Evolutionary conservation across 495 filamentous ascomycete genomes (phyloP).

Genomic region (Tuber microsphaerosporum): DNA sequence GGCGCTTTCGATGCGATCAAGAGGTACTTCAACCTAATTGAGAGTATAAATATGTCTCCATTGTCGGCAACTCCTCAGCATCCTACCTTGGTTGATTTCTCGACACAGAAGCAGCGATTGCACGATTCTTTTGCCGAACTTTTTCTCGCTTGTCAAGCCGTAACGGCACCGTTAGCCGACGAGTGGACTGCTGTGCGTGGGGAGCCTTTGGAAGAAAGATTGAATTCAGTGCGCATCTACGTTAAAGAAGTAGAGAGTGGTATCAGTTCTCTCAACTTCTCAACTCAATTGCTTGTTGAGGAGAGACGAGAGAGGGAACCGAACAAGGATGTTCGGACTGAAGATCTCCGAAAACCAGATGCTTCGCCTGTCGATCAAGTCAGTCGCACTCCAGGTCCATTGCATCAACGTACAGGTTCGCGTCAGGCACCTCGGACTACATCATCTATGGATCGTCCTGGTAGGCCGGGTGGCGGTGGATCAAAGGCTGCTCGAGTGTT

Average conservation of each 20-base stretch:
- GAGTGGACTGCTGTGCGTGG: conserved; percentile 92
- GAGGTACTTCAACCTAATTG: conserved; percentile 39
- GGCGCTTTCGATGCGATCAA: conserved; percentile 35
- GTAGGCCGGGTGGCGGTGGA: conserved; percentile 10
- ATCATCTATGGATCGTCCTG: conserved; percentile 24
- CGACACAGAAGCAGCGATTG: conserved; percentile 77
- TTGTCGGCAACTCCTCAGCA: conserved; percentile 49
- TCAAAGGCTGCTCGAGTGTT: conserved; percentile 85
- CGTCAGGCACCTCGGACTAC: conserved; percentile 35
- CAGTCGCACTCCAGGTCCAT: neutral
- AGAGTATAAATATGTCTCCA: conserved; percentile 37
- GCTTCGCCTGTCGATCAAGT: conserved; percentile 5
- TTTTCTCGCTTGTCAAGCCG: conserved; percentile 72
- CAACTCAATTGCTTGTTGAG: conserved; percentile 76
- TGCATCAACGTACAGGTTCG: conserved; percentile 48
- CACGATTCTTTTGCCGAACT: conserved; percentile 92
- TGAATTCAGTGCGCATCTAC: conserved; percentile 68
- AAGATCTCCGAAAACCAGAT: conserved; percentile 26
- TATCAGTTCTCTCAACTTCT: conserved; percentile 79
- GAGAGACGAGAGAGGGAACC: conserved; percentile 54
- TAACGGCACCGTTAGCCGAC: conserved; percentile 81
- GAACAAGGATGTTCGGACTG: conserved; percentile 29
- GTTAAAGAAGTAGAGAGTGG: conserved; percentile 74
- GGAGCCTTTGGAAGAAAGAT: conserved; percentile 79
- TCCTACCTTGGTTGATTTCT: conserved; percentile 80